A percentile compares a stretch with the other conserved stretches of the same genome.
These are phyloP conservation scores for Pyricularia grisea DNA, from an alignment of 2,329 filamentous ascomycete genomes.

Conservation along the genomic window DNA sequence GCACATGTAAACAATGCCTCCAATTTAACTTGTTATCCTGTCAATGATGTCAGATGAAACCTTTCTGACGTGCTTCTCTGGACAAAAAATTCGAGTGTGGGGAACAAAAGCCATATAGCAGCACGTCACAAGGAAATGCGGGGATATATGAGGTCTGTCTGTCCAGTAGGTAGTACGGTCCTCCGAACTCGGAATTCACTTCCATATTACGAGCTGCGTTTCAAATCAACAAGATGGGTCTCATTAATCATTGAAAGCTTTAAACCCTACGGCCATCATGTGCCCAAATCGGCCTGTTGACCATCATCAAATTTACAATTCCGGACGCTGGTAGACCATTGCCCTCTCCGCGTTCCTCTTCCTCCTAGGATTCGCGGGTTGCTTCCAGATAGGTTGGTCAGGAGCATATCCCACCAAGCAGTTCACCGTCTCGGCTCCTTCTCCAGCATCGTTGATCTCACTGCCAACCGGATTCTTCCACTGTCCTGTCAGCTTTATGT, in stretches of 20 bases:
- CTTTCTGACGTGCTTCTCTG: not conserved
- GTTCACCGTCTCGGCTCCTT: conserved; percentile 1
- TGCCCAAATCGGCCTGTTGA: no score
- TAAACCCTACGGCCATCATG: no score
- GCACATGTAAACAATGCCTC: not conserved
- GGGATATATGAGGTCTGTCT: not conserved
- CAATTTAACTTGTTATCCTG: not conserved
- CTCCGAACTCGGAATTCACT: not conserved
- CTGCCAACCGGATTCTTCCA: not conserved
- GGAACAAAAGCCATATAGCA: not conserved
- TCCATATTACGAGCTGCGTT: not conserved
- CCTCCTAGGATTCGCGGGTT: not conserved
- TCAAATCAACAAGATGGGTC: not conserved
- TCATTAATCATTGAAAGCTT: no score
- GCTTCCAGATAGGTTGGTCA: conserved; percentile 1
- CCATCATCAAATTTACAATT: not conserved
- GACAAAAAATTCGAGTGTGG: not conserved
- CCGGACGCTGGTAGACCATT: not conserved
- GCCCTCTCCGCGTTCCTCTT: not conserved
- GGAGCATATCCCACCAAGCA: conserved; percentile 1
- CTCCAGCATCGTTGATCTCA: not conserved
- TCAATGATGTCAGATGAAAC: not conserved
- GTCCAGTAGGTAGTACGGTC: no score
- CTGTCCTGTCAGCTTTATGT: not conserved
- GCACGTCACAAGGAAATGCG: not conserved